Percentiles rank a stretch among this genome's conserved stretches.
These are phyloP conservation scores for Microcos paniculata DNA, from an alignment of 345 rosid genomes.

Conservation along the genomic window DNA sequence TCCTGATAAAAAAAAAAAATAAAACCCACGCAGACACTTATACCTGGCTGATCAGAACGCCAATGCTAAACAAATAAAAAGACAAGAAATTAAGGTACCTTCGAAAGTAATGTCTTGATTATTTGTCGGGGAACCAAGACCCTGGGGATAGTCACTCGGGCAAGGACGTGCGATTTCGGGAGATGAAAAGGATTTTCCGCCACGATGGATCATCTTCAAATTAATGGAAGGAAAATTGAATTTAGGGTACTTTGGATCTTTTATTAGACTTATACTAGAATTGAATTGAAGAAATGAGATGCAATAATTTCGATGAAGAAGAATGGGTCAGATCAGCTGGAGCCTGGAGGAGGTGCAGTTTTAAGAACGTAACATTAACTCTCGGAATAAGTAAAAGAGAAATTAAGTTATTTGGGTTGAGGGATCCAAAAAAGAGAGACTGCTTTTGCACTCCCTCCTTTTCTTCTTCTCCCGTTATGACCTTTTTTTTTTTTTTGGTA, in stretches of 20 bases:
- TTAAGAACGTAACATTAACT: too few species aligned
- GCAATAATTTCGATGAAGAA: too few species aligned
- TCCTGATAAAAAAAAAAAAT: slow-evolving; percentile 31
- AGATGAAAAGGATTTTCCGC: slow-evolving; percentile 42
- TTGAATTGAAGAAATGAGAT: not conserved
- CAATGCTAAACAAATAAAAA: not conserved
- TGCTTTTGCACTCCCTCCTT: slow-evolving; percentile 23
- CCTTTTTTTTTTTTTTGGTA: not conserved
- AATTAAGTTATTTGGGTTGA: too few species aligned
- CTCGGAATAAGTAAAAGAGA: too few species aligned
- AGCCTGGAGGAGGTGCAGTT: too few species aligned
- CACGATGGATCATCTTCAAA: not conserved
- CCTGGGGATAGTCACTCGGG: not conserved
- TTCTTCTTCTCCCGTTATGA: slow-evolving; percentile 4
- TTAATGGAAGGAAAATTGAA: not conserved
- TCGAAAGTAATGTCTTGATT: not conserved
- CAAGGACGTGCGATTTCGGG: slow-evolving; percentile 38
- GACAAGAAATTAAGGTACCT: not conserved
- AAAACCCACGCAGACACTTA: not conserved
- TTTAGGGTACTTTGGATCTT: not conserved
- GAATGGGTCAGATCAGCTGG: too few species aligned
- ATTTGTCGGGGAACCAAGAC: too few species aligned
- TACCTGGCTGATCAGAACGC: not conserved
- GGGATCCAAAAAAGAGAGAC: slow-evolving; percentile 30
- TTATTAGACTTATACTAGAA: not conserved